Evolutionary conservation across 768 basidiomycete species (phyloP).

Genomic region (Rhodotorula graminis): DNA sequence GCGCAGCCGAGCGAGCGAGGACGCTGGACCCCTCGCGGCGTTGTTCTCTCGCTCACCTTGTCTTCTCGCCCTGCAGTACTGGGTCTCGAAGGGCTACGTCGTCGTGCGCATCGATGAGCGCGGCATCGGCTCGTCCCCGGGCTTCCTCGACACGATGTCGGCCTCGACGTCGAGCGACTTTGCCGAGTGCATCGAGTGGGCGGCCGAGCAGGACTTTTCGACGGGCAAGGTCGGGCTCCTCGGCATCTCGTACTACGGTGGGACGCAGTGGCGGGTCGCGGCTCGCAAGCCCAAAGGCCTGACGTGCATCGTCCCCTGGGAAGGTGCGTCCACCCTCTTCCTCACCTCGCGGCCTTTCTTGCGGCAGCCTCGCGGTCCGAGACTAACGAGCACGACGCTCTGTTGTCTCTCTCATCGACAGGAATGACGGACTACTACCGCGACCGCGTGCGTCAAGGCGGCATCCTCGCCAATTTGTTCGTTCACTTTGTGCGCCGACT

Average conservation of each 20-base stretch:
- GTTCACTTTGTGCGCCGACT: conserved; percentile 11
- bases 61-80: conserved; percentile 20
- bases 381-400: no score
- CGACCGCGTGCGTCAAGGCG: conserved; percentile 40
- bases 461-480: conserved; percentile 38
- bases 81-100: conserved; percentile 43
- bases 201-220: conserved; percentile 41
- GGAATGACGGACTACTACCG: conserved; percentile 40
- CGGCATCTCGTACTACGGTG: conserved; percentile 43
- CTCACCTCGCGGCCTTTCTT: neutral
- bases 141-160: conserved; percentile 41
- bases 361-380: no score
- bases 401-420: neutral
- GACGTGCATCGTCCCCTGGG: conserved; percentile 40
- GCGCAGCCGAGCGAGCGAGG: no score
- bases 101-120: conserved; percentile 44
- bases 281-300: conserved; percentile 39
- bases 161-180: conserved; percentile 42
- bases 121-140: conserved; percentile 40
- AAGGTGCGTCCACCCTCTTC: conserved; percentile 13
- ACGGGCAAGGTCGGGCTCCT: conserved; percentile 43
- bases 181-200: conserved; percentile 44
- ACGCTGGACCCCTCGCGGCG: neutral
- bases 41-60: neutral
- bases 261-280: conserved; percentile 42